Evolutionary conservation across 306 rosid species (phyloP), one percentile per base, ranked within the genome.

Genomic region (Lupinus albus): DNA sequence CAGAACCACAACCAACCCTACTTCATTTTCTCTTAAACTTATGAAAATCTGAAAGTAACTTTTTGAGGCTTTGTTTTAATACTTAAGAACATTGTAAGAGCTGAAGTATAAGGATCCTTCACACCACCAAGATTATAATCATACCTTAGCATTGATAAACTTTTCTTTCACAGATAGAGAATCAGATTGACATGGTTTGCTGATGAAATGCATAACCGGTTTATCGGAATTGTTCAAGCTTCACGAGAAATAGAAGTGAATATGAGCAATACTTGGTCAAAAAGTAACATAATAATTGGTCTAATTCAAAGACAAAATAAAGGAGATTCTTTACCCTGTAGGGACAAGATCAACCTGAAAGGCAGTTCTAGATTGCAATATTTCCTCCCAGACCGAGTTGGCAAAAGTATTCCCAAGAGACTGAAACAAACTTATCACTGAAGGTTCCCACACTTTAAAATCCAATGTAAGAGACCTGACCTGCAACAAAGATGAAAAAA

Each of bases 371-470:
- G 99, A 91, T 76, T 94, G 99, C 85, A 94, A 73, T 38, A 86
- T 81, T 81, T 94, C 97, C 85, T 94, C 99, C 99, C 99, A 94
- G 30, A 94, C 92, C 13, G 95, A 86, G 88, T 94, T 94, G 63
- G 97, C 97, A 84, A 94, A 94, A 41, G 95, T 53, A 82, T 94
- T 94, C 66, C 99, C 99, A 55, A 94, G 88, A 56, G 99, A 94
- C 85, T 90, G 97, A 84, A 94, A 94, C 78, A 94, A 85, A 81
- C 85, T 86, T 71, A 94, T 91, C 48, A 94, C 96, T 53, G 96
- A 90, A 68, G 97, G 95, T 75, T 94, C 99, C 99, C 99, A 94
- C 81, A 87, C 99, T 78, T 91, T 94, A 76, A 94, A 92, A 80
- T 94, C 99, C 82, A 94, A 82, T 17, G 99, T 94, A 58, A 94